phyloP scores from a whole-genome alignment of 345 rosid species.

The Citrus cavaleriei region DNA sequence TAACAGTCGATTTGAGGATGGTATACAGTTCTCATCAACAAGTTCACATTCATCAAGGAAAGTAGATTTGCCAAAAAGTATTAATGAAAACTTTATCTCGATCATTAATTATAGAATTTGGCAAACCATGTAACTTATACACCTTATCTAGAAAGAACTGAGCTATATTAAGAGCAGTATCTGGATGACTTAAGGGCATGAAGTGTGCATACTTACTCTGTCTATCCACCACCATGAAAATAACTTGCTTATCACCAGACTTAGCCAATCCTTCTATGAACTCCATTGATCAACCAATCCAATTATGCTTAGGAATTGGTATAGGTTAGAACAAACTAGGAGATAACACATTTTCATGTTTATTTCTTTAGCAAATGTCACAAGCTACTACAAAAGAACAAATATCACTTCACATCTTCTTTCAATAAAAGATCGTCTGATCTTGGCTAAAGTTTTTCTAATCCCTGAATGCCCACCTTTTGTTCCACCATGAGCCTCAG shows the following conservation, averaged over 20 bases:
- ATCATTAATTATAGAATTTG: neutral
- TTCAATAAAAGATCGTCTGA: neutral
- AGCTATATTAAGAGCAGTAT: too few relatives aligned
- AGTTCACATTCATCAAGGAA: too few relatives aligned
- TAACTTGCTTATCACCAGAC: too few relatives aligned
- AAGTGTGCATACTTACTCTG: too few relatives aligned
- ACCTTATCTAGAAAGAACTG: too few relatives aligned
- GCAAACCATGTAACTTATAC: neutral
- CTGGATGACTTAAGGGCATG: neutral
- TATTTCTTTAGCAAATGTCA: neutral
- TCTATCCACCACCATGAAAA: neutral
- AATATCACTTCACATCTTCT: neutral
- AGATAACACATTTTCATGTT: neutral
- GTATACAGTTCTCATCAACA: neutral
- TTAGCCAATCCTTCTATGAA: too few relatives aligned
- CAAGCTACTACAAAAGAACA: neutral
- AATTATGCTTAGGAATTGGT: neutral
- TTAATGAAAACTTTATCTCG: too few relatives aligned
- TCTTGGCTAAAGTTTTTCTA: neutral
- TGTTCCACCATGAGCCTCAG: neutral
- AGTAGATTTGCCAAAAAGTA: too few relatives aligned
- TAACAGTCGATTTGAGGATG: neutral
- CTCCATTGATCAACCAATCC: neutral
- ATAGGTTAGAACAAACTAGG: neutral
- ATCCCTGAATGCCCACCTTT: neutral